Evolutionary conservation across 306 rosid genomes (phyloP), one percentile per base, ranked within the genome.

Genomic region (Arachis hypogaea): DNA sequence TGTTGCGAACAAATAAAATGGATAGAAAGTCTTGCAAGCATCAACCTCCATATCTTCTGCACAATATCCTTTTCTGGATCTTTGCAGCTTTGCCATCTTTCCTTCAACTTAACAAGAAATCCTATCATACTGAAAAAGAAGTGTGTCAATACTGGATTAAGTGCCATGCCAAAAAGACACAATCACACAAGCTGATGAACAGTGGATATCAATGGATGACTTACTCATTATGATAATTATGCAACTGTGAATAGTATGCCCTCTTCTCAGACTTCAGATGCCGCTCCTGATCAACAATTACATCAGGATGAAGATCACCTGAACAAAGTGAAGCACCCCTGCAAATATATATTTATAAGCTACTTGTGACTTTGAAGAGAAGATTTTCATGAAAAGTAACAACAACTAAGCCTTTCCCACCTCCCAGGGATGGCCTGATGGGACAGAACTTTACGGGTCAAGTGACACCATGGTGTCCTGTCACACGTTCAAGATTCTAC

Each of bases 221-320:
- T 59, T 88, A 94, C 99, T 84, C 87, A 58, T 84, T 74, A 82
- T 94, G 99, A 86, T 94, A 94, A 71, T 84, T 83, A 75, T 85
- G 93, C 68, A 94, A 77, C 69, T 81, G 89, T 50, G 69, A 71
- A 74, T 78, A 90, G 79, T 89, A 86, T 46, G 82, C 71, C 78
- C 83, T 86, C 82, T 88, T 94, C 42, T 85, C 88, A 62, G 73
- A 75, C 80, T 77, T 87, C 28, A 87, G 77, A 80, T 50, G 57
- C 68, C 76, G 89, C 73, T 92, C 96, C 79, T 29, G 68, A 11
- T 44, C 65, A 84, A 78, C 79, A 82, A 92, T 80, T 66, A 71
- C 83, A 79, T 94, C 99, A 14, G 99, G 99, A 83, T 94, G 99
- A 78, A 90, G 89, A 65, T 81, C 82, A 66, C 99, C 99, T 0